Base-by-base conservation (phyloP, 441 rosid species). In the Codiaeum variegatum region DNA sequence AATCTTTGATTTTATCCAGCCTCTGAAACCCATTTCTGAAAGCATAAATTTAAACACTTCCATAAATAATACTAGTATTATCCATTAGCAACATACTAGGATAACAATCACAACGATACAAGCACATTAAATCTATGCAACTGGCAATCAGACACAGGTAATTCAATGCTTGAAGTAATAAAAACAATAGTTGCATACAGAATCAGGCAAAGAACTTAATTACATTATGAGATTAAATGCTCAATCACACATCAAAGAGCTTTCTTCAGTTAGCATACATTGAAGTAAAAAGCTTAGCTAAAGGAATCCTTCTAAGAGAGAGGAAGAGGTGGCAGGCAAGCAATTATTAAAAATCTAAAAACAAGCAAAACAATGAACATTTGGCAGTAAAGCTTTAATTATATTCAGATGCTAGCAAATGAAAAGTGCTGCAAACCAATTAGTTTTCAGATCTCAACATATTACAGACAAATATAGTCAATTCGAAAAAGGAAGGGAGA, bases 1-100 rank as follows among this genome's bases (percentile, higher is more conserved):
- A 86, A 77, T 95, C 99, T 85, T 95, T 95, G 63, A 95, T 84
- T 84, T 95, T 92, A 77, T 95, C 98, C 84, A 95, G 79, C 84
- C 90, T 95, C 85, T 95, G 96, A 80, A 92, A 95, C 10, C 98
- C 98, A 87, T 91, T 92, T 75, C 99, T 95, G 88, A 65, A 62
- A 31, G 10, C 21, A 62, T 2, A 56, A 21, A 59, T 18, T 29
- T n/a, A 60, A 32, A 24, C 11, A 29, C 7, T 34, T 42, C 2
- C 56, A 69, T 2, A 69, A 28, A 32, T 34, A 11, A 11, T 26
- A 58, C 28, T 4, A 36, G 38, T 36, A 36, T 12, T 55, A 21
- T 34, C 56, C 42, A 18, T 49, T 38, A 31, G n/a, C 34, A 38
- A n/a, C 13, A 34, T 42, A 21, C 16, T 3, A 51, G 51, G 54